These are phyloP conservation scores for Phytophthora boehmeriae DNA, from an alignment of 352 stramenopile species.

Conservation along the genomic window DNA sequence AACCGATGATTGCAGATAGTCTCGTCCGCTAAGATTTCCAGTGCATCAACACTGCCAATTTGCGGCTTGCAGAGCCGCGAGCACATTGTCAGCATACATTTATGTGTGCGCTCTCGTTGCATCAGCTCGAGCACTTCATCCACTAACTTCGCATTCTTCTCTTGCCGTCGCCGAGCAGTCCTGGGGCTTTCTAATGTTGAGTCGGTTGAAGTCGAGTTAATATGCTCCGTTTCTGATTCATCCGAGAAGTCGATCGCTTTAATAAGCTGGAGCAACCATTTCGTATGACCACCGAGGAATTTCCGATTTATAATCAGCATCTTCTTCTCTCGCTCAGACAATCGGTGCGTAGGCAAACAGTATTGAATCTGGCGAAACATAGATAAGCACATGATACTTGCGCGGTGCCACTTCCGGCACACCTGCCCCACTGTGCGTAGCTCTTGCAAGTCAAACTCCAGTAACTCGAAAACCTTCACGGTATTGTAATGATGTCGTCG, in stretches of 20 bases:
- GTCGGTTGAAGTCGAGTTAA: slow-evolving; percentile 25
- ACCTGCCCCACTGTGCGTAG: slow-evolving; percentile 78
- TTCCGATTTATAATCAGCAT: slow-evolving; percentile 82
- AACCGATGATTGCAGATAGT: slow-evolving; percentile 65
- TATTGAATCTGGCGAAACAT: slow-evolving; percentile 91
- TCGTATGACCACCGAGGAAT: slow-evolving; percentile 78
- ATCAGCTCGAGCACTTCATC: slow-evolving; percentile 72
- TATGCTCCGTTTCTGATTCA: slow-evolving; percentile 51
- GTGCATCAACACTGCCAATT: slow-evolving; percentile 75
- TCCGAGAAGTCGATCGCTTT: slow-evolving; percentile 81
- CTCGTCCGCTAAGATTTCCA: slow-evolving; percentile 78
- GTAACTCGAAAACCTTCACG: slow-evolving; percentile 85
- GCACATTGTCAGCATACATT: slow-evolving; percentile 90
- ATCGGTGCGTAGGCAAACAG: slow-evolving; percentile 76
- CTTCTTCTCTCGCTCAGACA: slow-evolving; percentile 76
- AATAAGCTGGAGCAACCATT: slow-evolving; percentile 86
- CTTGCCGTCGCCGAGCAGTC: slow-evolving; percentile 9
- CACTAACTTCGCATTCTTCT: slow-evolving; percentile 43
- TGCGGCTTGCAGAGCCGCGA: slow-evolving; percentile 79
- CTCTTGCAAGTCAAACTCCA: slow-evolving; percentile 79
- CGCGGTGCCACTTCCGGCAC: slow-evolving; percentile 86
- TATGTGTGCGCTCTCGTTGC: slow-evolving; percentile 68
- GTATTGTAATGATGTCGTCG: slow-evolving; percentile 88
- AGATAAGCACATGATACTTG: slow-evolving; percentile 88
- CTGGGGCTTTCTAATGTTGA: slow-evolving; percentile 24